Evolutionary conservation across 257 asterid genomes (phyloP).

Genomic region (Mitragyna speciosa): DNA sequence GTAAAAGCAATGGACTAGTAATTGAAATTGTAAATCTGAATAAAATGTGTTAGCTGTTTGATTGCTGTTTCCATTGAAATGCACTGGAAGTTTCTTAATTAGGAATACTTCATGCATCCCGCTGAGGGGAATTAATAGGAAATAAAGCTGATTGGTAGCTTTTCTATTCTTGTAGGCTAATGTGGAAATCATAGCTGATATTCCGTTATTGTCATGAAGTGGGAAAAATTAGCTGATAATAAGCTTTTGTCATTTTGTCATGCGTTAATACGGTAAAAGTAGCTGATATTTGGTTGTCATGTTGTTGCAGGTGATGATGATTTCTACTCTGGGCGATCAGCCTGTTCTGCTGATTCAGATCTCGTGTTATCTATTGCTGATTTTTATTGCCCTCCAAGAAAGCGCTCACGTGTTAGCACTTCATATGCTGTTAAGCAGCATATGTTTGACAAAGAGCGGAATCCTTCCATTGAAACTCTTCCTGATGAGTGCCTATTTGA

Average conservation of each 20-base stretch:
- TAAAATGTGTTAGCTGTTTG: neutral
- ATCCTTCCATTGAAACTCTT: conserved; percentile 65
- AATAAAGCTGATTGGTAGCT: neutral
- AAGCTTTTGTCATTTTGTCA: neutral
- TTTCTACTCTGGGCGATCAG: conserved; percentile 45
- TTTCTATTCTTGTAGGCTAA: neutral
- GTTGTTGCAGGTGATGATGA: conserved; percentile 73
- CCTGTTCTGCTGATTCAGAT: conserved; percentile 62
- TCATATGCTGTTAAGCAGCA: conserved; percentile 37
- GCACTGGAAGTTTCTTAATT: neutral
- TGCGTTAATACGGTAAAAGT: neutral
- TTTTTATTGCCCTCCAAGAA: conserved; percentile 66
- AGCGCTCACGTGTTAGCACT: conserved; percentile 61
- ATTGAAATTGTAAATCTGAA: neutral
- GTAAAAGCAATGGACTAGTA: neutral
- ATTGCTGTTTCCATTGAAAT: neutral
- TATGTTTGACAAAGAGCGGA: conserved; percentile 33
- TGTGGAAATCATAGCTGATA: neutral
- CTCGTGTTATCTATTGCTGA: conserved; percentile 61
- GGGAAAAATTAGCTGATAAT: neutral
- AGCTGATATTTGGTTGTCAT: conserved; percentile 8
- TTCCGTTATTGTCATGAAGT: neutral
- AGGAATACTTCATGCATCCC: neutral
- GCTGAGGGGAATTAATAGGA: neutral
- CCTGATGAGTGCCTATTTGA: conserved; percentile 89